Conservation (phyloP, 176 grass and related monocot species). For the Typha latifolia region DNA sequence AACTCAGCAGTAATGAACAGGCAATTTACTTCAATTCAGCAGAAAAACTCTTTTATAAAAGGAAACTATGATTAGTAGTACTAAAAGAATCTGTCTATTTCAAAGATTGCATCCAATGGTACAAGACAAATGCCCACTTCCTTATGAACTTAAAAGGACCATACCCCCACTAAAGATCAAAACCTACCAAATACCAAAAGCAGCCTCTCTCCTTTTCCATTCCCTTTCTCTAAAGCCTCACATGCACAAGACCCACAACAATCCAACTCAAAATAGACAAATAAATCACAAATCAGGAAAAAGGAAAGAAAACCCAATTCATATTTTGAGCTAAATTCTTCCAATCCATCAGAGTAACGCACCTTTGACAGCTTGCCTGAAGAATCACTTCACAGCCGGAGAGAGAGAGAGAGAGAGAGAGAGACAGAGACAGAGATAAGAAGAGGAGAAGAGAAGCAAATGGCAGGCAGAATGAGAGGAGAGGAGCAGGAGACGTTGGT, state of each 20-base stretch:
- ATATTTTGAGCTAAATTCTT: not conserved
- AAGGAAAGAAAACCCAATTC: not conserved
- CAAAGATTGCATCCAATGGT: no score
- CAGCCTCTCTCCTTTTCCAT: not conserved
- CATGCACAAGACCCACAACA: not conserved
- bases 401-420: not conserved
- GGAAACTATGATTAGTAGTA: no score
- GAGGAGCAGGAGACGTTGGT: not conserved
- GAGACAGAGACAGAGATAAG: not conserved
- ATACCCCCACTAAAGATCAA: no score
- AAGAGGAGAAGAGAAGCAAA: not conserved
- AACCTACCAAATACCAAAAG: not conserved
- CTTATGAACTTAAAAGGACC: no score
- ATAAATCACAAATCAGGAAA: not conserved
- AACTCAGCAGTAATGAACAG: no score
- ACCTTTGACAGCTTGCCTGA: not conserved
- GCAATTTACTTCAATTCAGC: no score
- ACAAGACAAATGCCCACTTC: no score
- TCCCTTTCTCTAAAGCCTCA: not conserved
- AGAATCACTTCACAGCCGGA: not conserved
- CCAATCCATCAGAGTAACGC: not conserved
- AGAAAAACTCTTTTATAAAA: no score
- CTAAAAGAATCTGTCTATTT: no score
- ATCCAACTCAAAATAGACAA: not conserved
- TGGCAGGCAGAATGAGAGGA: not conserved